Evolutionary conservation across 768 basidiomycete genomes (phyloP), one percentile per base, ranked within the genome.

Genomic region (Tephrocybe sp.): DNA sequence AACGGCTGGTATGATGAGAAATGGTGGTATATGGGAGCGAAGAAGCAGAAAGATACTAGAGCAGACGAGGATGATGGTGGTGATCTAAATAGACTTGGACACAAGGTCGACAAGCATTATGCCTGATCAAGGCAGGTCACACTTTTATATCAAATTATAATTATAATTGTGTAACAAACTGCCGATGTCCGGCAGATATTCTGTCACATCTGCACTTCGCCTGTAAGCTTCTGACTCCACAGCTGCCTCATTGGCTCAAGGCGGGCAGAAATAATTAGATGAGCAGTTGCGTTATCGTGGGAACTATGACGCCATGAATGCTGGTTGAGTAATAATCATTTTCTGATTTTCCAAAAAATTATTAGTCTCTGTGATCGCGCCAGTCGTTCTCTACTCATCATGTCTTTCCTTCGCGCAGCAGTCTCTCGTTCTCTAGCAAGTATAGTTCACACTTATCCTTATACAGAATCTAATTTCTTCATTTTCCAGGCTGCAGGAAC

Each of bases 391-490:
- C n/a, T 16, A 39, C 36, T 31, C 53, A 51, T 47, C 51, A 80
- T 82, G 77, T 76, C 75, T 30, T 70, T 79, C 61, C 52, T 75
- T 44, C 61, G 68, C 54, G 60, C 63, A 50, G 66, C 72, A 16
- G 62, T 74, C 34, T 66, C 74, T 16, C 78, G 76, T 56, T 72
- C 74, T 39, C 57, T 73, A 54, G 77, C 76, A 66, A 61, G 66
- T 65, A 44, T 38, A 7, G 22, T 3, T 32, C 2, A 16, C 45
- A 16, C 4, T 34, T 38, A 13, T 19, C 16, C 17, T 41, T 30
- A 13, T 33, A 4, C 22, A 55, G 31, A 49, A 32, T 55, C 19
- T 45, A 36, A 36, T 39, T 30, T 43, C 23, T 5, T 17, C 34
- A 46, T 23, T 17, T 47, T 13, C 31, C 36, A 76, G 74, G 59